A percentile compares a stretch with the other conserved stretches of the same genome.
Evolutionary conservation across 2,329 filamentous ascomycete genomes (phyloP).

Genomic region (Paecilomyces niveus): DNA sequence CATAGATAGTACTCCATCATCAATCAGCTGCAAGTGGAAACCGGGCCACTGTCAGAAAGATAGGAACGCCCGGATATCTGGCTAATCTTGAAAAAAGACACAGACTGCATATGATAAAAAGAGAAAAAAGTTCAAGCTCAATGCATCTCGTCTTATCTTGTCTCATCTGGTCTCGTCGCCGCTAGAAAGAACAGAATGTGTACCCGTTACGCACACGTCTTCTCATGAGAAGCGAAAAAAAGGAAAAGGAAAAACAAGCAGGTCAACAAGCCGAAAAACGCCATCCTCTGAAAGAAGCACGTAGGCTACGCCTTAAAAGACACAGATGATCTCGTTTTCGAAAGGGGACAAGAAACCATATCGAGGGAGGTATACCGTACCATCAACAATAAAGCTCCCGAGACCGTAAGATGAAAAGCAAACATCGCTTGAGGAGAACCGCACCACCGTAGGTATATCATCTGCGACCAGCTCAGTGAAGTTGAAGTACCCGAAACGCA

Average conservation of each 20-base stretch:
- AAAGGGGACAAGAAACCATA: background rate
- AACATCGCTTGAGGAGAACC: background rate
- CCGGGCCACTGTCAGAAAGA: background rate
- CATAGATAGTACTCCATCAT: background rate
- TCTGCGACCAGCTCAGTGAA: background rate
- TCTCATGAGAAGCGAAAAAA: background rate
- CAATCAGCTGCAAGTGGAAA: background rate
- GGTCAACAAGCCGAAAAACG: constrained; percentile 8
- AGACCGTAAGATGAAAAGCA: background rate
- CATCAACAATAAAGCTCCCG: background rate
- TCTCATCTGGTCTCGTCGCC: background rate
- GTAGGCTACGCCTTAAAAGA: background rate
- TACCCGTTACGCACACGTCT: background rate
- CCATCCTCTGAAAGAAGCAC: constrained; percentile 15
- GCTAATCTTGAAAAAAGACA: background rate
- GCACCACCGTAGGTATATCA: background rate
- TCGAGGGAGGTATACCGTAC: background rate
- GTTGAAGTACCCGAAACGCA: background rate
- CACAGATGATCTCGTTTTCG: background rate
- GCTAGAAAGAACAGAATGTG: background rate
- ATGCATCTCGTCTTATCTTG: background rate
- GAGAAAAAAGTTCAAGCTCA: background rate
- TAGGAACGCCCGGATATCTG: background rate
- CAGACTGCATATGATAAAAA: background rate
- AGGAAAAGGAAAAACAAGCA: background rate